These are phyloP conservation scores for Rhodocollybia butyracea DNA, from an alignment of 768 basidiomycete genomes.

Conservation along the genomic window DNA sequence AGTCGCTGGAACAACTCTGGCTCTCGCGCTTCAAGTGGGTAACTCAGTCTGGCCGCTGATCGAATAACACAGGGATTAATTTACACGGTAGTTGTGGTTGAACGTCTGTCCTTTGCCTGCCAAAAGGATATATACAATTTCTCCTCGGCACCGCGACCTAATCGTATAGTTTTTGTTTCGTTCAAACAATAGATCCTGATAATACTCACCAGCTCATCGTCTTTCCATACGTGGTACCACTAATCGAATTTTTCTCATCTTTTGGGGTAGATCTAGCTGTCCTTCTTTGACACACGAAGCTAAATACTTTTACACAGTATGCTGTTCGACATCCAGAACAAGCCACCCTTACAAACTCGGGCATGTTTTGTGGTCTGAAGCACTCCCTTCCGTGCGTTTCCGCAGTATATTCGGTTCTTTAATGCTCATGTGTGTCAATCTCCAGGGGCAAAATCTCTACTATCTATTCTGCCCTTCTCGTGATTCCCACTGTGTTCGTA, in stretches of 20 bases:
- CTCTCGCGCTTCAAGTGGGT: slow-evolving; percentile 9
- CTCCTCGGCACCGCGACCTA: background rate
- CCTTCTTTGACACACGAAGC: background rate
- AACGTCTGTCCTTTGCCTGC: background rate
- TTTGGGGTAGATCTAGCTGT: background rate
- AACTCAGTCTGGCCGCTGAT: no score
- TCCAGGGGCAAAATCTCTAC: background rate
- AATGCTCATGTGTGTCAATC: background rate
- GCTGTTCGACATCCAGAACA: background rate
- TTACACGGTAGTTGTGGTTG: slow-evolving; percentile 8
- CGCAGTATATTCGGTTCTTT: background rate
- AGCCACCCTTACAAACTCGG: slow-evolving; percentile 2
- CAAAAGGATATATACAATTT: background rate
- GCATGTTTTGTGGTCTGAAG: slow-evolving; percentile 10
- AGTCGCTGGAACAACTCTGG: slow-evolving; percentile 11
- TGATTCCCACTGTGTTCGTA: slow-evolving; percentile 8
- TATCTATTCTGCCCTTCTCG: slow-evolving; percentile 1
- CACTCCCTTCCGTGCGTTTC: slow-evolving; percentile 4
- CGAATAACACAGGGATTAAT: background rate
- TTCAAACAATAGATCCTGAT: background rate
- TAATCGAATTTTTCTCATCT: background rate
- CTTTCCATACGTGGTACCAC: slow-evolving; percentile 8
- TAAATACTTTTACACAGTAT: background rate
- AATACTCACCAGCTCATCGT: slow-evolving; percentile 3
- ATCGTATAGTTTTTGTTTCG: background rate